Conservation (phyloP, 1,139 yeast genomes). For the Hansenula lynferdii region DNA sequence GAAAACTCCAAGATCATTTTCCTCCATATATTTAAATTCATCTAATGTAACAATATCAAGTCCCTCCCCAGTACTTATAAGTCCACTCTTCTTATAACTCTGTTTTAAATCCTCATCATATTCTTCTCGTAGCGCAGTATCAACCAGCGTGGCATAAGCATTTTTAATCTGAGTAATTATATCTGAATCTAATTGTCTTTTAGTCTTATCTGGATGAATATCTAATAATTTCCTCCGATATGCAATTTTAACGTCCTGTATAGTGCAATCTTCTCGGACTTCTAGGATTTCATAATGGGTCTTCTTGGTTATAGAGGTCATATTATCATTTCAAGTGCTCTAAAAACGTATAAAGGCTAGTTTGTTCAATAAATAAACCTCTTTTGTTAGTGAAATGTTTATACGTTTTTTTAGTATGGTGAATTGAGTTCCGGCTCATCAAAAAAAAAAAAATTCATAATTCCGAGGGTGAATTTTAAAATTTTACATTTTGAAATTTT, state of each 20-base stretch:
- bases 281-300: constrained; percentile 50
- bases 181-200: constrained; percentile 16
- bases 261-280: constrained; percentile 33
- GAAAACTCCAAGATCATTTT: constrained; percentile 33
- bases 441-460: background rate
- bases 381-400: too few relatives aligned
- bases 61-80: constrained; percentile 55
- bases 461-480: background rate
- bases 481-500: background rate
- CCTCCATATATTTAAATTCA: constrained; percentile 41
- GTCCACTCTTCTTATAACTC: constrained; percentile 41
- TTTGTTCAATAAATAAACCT: too few relatives aligned
- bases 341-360: too few relatives aligned
- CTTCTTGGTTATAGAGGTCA: constrained; percentile 2
- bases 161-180: constrained; percentile 41
- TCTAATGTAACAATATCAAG: constrained; percentile 61
- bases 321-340: background rate
- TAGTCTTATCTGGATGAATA: constrained; percentile 73
- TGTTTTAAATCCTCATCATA: constrained; percentile 46
- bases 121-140: constrained; percentile 32
- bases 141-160: constrained; percentile 55
- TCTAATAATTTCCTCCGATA: constrained; percentile 54
- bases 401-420: background rate
- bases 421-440: background rate
- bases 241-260: constrained; percentile 49